Evolutionary conservation across 495 filamentous ascomycete species (phyloP), one percentile per base, ranked within the genome.

Genomic region (Cudoniella acicularis): DNA sequence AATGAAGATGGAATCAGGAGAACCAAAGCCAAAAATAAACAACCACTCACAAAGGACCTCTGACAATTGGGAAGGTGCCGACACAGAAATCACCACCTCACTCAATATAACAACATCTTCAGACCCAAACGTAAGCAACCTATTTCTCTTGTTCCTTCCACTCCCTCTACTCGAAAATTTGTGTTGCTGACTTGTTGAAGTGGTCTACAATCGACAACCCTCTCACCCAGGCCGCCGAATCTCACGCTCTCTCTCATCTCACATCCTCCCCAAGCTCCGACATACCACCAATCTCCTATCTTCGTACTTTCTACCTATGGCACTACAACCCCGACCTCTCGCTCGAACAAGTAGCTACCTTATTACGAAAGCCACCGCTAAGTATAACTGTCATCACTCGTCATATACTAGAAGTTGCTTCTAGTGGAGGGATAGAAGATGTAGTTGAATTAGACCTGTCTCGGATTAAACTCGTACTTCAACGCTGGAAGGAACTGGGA

Each of bases 241-340:
- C 43, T 9, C 16, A 47, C 8, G 43, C 43, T 21, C 8, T 9
- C 8, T 47, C 43, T 4, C 43, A 47, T 21, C 8, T 47, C 43
- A 47, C 6, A 17, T 17, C 43, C 16, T 8, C n/a, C 36, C 4
- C 8, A 17, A 17, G 16, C 43, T 17, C 43, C n/a, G 8, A 8
- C 36, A 52, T 17, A 24, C 36, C n/a, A 6, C 40, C 57, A 6
- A 56, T 56, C 0, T 24, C 75, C 1, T 62, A 73, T n/a, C 75
- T 89, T 13, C 77, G 83, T 18, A 78, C 83, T 1, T 88, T 87
- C 60, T 75, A 77, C 54, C 69, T 89, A 49, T 90, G 86, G 86
- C 70, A 83, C 61, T 47, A 67, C 3, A 73, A 80, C 53, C 69
- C 70, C 10, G 67, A 66, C 13, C 70, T 85, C 6, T 56, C 67